Percentiles rank a stretch among this genome's conserved stretches.
Evolutionary conservation across 2,329 filamentous ascomycete genomes (phyloP).

Genomic region (Alternaria sp.): DNA sequence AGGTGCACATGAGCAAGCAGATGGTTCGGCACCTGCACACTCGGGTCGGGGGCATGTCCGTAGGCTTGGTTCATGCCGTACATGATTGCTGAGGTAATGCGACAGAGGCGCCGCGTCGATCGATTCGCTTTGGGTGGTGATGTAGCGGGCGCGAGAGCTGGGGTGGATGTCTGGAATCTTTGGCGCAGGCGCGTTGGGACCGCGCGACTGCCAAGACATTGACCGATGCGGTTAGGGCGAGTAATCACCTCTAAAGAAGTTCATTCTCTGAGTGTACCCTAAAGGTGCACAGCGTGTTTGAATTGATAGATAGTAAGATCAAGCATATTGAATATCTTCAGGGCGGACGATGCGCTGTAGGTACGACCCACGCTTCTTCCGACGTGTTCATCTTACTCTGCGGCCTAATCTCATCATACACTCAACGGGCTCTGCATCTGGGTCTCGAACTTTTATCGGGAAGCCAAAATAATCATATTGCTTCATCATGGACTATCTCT

Average conservation of each 20-base stretch:
- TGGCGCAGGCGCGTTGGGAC: constrained; percentile 33
- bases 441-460: too few relatives aligned
- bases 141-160: constrained; percentile 33
- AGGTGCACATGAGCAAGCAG: constrained; percentile 87
- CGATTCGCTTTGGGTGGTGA: constrained; percentile 20
- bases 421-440: too few relatives aligned
- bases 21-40: constrained; percentile 46
- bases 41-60: constrained; percentile 43
- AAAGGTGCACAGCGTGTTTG: neutral
- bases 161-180: constrained; percentile 31
- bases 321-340: neutral
- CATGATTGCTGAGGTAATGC: constrained; percentile 39
- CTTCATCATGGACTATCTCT: too few relatives aligned
- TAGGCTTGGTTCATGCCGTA: constrained; percentile 48
- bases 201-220: constrained; percentile 22
- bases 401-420: too few relatives aligned
- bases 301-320: neutral
- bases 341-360: neutral
- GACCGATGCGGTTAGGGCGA: constrained; percentile 8
- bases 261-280: neutral
- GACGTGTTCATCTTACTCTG: neutral
- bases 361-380: neutral
- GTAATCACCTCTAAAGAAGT: neutral
- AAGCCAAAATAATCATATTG: too few relatives aligned
- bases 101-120: constrained; percentile 38